Base-by-base conservation (phyloP, 208 protist species). In the Sergeia podlipaevii region DNA sequence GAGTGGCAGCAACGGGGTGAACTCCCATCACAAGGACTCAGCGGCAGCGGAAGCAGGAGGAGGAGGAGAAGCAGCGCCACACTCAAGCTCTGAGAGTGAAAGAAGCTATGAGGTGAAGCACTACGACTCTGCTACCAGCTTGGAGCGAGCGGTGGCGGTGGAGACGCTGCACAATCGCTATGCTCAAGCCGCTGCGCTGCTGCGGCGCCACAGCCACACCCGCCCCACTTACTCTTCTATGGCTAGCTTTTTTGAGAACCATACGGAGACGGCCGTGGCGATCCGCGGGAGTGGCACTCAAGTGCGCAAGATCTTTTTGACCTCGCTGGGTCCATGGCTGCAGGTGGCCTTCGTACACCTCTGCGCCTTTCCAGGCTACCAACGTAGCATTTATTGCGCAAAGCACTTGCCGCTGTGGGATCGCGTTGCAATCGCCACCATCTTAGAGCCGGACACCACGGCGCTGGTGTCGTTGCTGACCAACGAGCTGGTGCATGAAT, bases 131-230 rank as follows among this genome's bases (percentile, higher is more conserved):
- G n/a, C n/a, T n/a, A n/a, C 44, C 6, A 67, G 70, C 2, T 44
- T 88, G 21, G 85, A 93, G 74, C 78, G 81, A 2, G 70, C 71
- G 15, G 85, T 82, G 30, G 81, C 77, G 38, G 67, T 93, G 27
- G 68, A 82, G 59, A 80, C 81, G 49, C 65, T 84, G 18, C 74
- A 90, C 67, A 53, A 59, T 28, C 70, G 62, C 13, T 63, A 65
- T 28, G 23, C 18, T 30, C 46, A 52, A 15, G 85, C 66, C 15
- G 70, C 74, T 13, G 60, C 33, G 4, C 30, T 90, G 46, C 65
- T 93, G 26, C 54, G 55, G 8, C 64, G 66, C 11, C 67, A 77
- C 30, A 29, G 59, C n/a, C 49, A 68, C 29, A 63, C 72, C 8
- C 64, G 71, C 8, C 50, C 71, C 11, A 74, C 30, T 46, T 90